Evolutionary conservation across 1,284 basidiomycete genomes (phyloP).

Genomic region (Boletus nobilissimus): DNA sequence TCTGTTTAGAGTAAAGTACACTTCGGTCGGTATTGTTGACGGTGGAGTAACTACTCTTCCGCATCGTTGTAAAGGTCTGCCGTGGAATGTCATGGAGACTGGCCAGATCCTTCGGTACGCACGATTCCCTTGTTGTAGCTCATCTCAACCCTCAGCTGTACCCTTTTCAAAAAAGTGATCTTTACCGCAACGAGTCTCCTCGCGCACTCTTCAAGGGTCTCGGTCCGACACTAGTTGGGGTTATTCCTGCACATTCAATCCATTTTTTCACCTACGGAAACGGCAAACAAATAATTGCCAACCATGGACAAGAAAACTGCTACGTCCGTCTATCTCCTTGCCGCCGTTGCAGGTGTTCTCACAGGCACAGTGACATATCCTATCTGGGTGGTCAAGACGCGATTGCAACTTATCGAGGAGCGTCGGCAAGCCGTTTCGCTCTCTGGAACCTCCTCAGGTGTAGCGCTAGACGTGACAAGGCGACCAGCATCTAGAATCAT

Average conservation of each 20-base stretch:
- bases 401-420: conserved; percentile 77
- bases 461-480: neutral
- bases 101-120: conserved; percentile 86
- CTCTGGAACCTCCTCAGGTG: neutral
- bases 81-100: conserved; percentile 97
- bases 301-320: conserved; percentile 85
- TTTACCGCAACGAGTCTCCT: conserved; percentile 90
- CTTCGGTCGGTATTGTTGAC: conserved; percentile 56
- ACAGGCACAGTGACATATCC: conserved; percentile 96
- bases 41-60: conserved; percentile 56
- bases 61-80: conserved; percentile 62
- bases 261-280: conserved; percentile 99
- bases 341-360: conserved; percentile 85
- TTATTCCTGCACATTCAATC: conserved; percentile 94
- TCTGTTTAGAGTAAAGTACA: conserved; percentile 76
- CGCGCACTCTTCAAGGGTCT: conserved; percentile 94
- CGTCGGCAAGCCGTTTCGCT: conserved; percentile 28
- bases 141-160: neutral
- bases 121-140: neutral
- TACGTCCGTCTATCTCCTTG: conserved; percentile 87
- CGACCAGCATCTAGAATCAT: conserved; percentile 45
- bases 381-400: conserved; percentile 99
- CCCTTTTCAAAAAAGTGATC: conserved; percentile 67
- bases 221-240: conserved; percentile 94
- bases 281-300: conserved; percentile 91